Conservation (phyloP, 2,329 filamentous ascomycete species). For the Talaromyces sp. region DNA sequence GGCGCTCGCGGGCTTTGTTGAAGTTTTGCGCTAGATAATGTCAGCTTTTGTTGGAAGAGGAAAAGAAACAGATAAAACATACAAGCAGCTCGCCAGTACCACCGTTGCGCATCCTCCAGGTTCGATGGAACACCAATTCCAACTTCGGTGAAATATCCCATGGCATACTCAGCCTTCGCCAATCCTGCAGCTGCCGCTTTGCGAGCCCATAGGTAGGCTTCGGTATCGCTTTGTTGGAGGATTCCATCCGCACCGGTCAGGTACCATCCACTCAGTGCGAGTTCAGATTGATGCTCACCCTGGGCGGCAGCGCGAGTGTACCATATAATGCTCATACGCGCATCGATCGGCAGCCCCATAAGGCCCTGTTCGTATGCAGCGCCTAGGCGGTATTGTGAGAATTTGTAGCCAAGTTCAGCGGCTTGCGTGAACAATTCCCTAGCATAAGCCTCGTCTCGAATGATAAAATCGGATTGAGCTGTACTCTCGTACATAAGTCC, state of each 20-base stretch:
- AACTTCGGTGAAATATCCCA: conserved; percentile 96
- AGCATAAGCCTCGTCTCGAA: conserved; percentile 79
- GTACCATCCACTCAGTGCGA: conserved; percentile 88
- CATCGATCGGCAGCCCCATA: conserved; percentile 77
- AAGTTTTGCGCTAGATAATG: conserved; percentile 75
- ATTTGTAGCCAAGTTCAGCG: conserved; percentile 87
- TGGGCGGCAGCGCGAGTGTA: conserved; percentile 88
- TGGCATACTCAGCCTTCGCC: conserved; percentile 93
- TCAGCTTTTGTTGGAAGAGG: neutral
- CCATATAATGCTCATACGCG: conserved; percentile 84
- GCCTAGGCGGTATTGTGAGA: conserved; percentile 85
- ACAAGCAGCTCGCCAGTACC: conserved; percentile 98
- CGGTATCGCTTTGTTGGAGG: conserved; percentile 85
- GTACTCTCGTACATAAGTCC: conserved; percentile 58
- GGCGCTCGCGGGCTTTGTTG: conserved; percentile 83
- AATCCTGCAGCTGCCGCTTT: conserved; percentile 86
- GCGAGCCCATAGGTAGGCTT: conserved; percentile 94
- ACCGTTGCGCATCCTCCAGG: conserved; percentile 91
- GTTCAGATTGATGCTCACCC: conserved; percentile 88
- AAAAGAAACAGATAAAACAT: conserved; percentile 46
- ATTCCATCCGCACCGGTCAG: conserved; percentile 86
- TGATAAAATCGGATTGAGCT: conserved; percentile 64
- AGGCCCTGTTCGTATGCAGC: conserved; percentile 86
- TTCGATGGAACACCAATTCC: conserved; percentile 85
- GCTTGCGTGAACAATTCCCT: conserved; percentile 79